Conservation (phyloP, 1,284 basidiomycete species). For the Malassezia obtusa region DNA sequence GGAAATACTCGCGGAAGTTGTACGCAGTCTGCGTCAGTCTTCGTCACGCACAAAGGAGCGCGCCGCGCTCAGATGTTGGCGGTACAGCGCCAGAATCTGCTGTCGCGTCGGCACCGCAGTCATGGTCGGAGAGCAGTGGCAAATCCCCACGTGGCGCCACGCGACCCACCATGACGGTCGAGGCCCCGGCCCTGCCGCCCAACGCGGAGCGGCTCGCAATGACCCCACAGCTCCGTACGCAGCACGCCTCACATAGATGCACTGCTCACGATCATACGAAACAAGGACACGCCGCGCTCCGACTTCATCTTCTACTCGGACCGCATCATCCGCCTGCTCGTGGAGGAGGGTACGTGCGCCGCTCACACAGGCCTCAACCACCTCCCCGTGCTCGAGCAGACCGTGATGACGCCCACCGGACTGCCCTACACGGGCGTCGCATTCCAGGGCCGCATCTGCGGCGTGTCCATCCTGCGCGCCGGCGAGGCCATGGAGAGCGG, state of each 20-base stretch:
- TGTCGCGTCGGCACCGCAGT: constrained; percentile 10
- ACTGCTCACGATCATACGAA: constrained; percentile 82
- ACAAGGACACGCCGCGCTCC: constrained; percentile 55
- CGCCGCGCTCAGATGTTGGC: constrained; percentile 38
- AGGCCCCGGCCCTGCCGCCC: constrained; percentile 54
- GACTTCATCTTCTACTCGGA: constrained; percentile 94
- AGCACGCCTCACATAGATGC: constrained; percentile 57
- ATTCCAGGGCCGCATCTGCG: constrained; percentile 42
- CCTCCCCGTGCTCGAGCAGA: constrained; percentile 55
- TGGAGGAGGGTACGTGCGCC: constrained; percentile 54
- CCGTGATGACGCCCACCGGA: constrained; percentile 52
- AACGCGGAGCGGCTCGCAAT: constrained; percentile 75
- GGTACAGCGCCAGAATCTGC: constrained; percentile 40
- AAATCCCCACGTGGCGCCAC: not conserved
- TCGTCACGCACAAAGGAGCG: constrained; percentile 42
- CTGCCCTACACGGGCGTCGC: constrained; percentile 55
- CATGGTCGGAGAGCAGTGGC: constrained; percentile 2
- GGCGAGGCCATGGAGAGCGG: constrained; percentile 56
- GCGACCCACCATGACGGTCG: not conserved
- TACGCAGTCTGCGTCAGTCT: constrained; percentile 33
- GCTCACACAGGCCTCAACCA: constrained; percentile 71
- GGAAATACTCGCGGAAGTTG: constrained; percentile 48
- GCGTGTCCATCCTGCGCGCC: constrained; percentile 48
- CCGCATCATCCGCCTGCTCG: constrained; percentile 56
- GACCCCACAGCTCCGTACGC: constrained; percentile 66